Evolutionary conservation across 2,329 filamentous ascomycete genomes (phyloP), one percentile per base, ranked within the genome.

Genomic region (Fusarium burgessii): DNA sequence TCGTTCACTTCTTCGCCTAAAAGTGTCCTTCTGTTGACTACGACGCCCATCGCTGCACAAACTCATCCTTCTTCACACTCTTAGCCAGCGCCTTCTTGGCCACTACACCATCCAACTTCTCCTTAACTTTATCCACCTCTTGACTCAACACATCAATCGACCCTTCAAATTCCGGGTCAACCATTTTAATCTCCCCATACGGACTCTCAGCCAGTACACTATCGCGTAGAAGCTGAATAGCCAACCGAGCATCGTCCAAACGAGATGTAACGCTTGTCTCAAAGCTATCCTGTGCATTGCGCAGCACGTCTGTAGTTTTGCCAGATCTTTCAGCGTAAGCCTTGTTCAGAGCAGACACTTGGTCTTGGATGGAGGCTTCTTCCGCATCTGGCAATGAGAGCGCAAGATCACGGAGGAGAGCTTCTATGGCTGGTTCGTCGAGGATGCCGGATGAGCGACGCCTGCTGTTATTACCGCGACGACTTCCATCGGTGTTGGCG

Each of bases 131-230:
- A 4, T 79, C 79, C 47, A 86, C 79, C 76, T 87, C 86, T 52
- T 83, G 80, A 2, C 77, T 76, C 57, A 88, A 71, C 14, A 87
- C 80, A 0, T 77, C 76, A n/a, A 90, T 84, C 3, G 84, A 85
- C 5, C 77, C 80, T 59, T 88, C 84, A 40, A 88, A 84, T 32
- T 88, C 86, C 0, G 84, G 82, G 70, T 90, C 88, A 9, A 84
- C 78, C 9, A 90, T 81, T 43, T 80, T 81, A 7, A 88, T 82
- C n/a, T 81, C 76, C 0, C 80, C 80, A 72, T 83, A 88, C 7
- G 82, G 78, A 33, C 83, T 87, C 71, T 90, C 87, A 0, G 85
- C 85, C 3, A 89, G 77, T 2, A 89, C 77, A 42, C 84, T 87
- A 62, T 88, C 86, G 8, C 82, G 79, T 18, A 89, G 76, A 12